phyloP scores from a whole-genome alignment of 805 yeast species.

The Sporopachydermia lactativora region DNA sequence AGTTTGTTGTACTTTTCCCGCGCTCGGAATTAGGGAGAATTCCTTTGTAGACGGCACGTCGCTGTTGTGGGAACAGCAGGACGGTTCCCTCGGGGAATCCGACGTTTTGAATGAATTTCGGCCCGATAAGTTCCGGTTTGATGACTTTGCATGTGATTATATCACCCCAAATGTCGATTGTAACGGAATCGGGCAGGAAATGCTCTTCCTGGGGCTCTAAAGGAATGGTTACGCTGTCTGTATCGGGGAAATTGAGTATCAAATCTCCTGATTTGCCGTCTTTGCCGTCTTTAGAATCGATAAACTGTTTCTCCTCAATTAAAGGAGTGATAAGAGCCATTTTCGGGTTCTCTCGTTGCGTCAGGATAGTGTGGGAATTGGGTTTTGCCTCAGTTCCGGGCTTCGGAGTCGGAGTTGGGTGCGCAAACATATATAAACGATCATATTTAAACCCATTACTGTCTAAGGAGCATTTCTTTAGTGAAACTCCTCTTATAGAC shows the following conservation, averaged over 20 bases:
- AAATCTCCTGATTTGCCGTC: too few species aligned
- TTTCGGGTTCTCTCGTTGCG: constrained; percentile 17
- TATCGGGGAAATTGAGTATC: constrained; percentile 9
- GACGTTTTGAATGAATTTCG: constrained; percentile 8
- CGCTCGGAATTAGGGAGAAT: constrained; percentile 7
- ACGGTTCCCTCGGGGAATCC: constrained; percentile 8
- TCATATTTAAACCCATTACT: constrained; percentile 19
- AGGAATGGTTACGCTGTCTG: constrained; percentile 6
- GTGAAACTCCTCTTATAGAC: constrained; percentile 17
- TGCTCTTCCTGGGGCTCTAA: constrained; percentile 5
- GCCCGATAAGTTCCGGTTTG: constrained; percentile 9
- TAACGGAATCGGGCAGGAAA: constrained; percentile 5
- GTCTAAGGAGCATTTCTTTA: constrained; percentile 14
- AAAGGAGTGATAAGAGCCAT: constrained; percentile 13
- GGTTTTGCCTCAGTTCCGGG: neutral
- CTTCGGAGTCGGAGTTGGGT: constrained; percentile 5
- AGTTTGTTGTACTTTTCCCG: constrained; percentile 10
- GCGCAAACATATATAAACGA: constrained; percentile 18
- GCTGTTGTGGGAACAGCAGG: constrained; percentile 12
- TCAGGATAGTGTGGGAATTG: constrained; percentile 10
- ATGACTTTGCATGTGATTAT: constrained; percentile 14
- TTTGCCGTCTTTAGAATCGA: too few species aligned
- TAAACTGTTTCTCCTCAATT: constrained; percentile 9
- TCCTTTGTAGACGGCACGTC: constrained; percentile 12
- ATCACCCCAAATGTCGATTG: constrained; percentile 16